Conservation (phyloP, 1,139 yeast genomes). For the Yamadazyma buinensis region DNA sequence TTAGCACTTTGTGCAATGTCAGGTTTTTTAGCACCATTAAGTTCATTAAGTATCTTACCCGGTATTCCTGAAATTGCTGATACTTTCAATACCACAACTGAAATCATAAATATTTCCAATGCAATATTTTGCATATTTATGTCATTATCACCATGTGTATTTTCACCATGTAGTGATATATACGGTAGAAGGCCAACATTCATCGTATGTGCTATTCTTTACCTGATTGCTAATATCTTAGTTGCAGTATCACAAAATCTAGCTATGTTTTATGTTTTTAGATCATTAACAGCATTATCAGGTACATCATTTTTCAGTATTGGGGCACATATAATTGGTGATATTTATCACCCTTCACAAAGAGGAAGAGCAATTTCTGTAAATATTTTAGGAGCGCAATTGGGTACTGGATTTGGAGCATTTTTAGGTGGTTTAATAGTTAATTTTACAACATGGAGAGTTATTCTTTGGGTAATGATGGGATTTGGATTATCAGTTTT, state of each 20-base stretch:
- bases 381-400: conserved; percentile 40
- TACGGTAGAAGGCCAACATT: conserved; percentile 47
- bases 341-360: conserved; percentile 41
- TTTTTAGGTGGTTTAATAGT: conserved; percentile 45
- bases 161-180: conserved; percentile 46
- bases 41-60: conserved; percentile 43
- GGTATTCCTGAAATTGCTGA: conserved; percentile 48
- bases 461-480: conserved; percentile 44
- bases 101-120: conserved; percentile 44
- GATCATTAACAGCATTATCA: conserved; percentile 46
- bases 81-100: conserved; percentile 41
- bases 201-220: conserved; percentile 30
- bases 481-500: conserved; percentile 33
- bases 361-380: conserved; percentile 47
- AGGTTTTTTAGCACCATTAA: conserved; percentile 38
- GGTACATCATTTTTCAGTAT: conserved; percentile 51
- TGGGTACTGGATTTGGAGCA: conserved; percentile 49
- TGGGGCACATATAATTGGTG: conserved; percentile 45
- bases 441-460: conserved; percentile 50
- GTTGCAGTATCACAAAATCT: conserved; percentile 46
- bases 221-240: conserved; percentile 29
- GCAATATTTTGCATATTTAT: conserved; percentile 48
- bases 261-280: conserved; percentile 47
- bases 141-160: conserved; percentile 48
- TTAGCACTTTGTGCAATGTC: conserved; percentile 19